A percentile compares a stretch with the other conserved stretches of the same genome.
Conservation (phyloP, 2,329 filamentous ascomycete species). For the Pezicula neosporulosa region DNA sequence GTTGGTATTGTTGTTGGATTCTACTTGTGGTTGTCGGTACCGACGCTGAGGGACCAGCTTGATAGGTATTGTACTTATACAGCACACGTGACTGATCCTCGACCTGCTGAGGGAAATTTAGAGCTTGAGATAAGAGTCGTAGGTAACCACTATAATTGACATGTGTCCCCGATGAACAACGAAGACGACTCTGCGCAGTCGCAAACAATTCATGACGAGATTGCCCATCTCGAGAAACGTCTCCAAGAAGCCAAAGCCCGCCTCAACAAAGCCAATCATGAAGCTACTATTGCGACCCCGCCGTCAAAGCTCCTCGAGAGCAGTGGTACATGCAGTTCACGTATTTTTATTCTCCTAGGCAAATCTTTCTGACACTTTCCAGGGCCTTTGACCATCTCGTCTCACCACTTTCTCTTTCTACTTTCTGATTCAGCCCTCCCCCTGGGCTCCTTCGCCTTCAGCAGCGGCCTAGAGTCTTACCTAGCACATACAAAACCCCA, state of each 20-base stretch:
- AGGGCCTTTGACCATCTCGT: constrained; percentile 18
- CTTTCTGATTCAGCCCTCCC: constrained; percentile 80
- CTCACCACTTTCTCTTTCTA: constrained; percentile 66
- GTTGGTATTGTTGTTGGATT: too few species aligned
- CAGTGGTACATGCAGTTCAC: constrained; percentile 13
- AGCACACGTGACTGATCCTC: too few species aligned
- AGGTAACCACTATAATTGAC: background rate
- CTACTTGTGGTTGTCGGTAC: too few species aligned
- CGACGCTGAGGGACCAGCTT: too few species aligned
- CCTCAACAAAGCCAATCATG: constrained; percentile 31
- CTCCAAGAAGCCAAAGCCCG: constrained; percentile 38
- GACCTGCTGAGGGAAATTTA: too few species aligned
- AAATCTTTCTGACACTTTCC: constrained; percentile 3
- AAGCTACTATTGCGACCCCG: constrained; percentile 18
- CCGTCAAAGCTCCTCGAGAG: constrained; percentile 12
- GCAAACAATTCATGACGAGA: constrained; percentile 44
- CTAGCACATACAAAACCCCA: constrained; percentile 59
- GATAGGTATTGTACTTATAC: too few species aligned
- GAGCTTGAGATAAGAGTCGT: too few species aligned
- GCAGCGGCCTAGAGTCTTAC: constrained; percentile 78
- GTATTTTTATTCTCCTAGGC: background rate
- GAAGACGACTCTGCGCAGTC: constrained; percentile 17
- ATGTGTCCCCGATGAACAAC: constrained; percentile 21
- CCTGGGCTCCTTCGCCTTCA: constrained; percentile 84
- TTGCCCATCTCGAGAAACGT: constrained; percentile 51